Base-by-base conservation (phyloP, 2,329 filamentous ascomycete genomes). In the Penicillium hesseltinei region DNA sequence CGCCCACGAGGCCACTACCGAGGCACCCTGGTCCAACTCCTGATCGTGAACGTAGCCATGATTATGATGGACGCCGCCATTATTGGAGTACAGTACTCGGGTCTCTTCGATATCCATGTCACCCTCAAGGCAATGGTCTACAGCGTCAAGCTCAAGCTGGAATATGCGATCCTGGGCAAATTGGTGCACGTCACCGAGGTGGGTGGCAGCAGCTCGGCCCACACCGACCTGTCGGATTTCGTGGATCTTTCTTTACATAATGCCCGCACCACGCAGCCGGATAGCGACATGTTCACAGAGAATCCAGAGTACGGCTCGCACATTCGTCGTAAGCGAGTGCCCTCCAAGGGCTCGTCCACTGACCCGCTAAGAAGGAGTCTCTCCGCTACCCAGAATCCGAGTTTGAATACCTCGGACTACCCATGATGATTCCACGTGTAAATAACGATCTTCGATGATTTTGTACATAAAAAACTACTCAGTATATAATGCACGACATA, bases 101-200 rank as follows among this genome's bases (percentile, higher is more conserved):
- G 74, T 2, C 61, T 72, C 19, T 78, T 77, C 52, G 70, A 74
- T 23, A 68, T 79, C 36, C 77, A 80, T 58, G 76, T 77, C 15
- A 75, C 72, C 10, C 65, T 78, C 17, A 80, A 80, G 63, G 73
- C 73, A 17, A 66, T 77, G 48, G 70, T 78, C 29, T 80, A 80
- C 65, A 79, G 77, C 58, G 67, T 80, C 64, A 80, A 80, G 61
- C 64, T 80, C 53, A 80, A 80, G 60, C 70, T 80, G 19, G 78
- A 80, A 61, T 79, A 79, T 57, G 75, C 77, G 2, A 75, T 80
- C 25, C 66, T 80, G 13, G 73, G 75, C 4, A 70, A 76, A 56
- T 54, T 79, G 43, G 72, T 79, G 7, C 66, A 51, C 23, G 63
- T 66, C 29, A 60, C 65, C 7, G 59, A 65, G 50, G 51, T 59